These are phyloP conservation scores for Scytalidium lignicola DNA, from an alignment of 2,329 filamentous ascomycete genomes.

Conservation along the genomic window DNA sequence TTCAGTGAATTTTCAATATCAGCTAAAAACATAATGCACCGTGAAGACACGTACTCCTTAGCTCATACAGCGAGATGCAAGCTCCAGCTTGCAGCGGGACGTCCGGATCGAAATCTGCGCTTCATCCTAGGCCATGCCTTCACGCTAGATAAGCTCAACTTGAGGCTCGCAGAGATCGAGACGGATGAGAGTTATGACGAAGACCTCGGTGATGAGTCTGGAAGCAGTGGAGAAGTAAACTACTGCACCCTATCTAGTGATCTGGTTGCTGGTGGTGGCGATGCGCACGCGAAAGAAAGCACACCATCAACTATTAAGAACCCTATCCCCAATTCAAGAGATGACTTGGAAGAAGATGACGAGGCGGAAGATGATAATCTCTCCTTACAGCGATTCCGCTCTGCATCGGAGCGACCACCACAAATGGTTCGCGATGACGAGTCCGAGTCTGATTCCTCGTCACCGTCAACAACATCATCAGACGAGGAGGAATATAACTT, in stretches of 20 bases:
- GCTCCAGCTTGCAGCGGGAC: conserved; percentile 15
- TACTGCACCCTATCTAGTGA: conserved; percentile 3
- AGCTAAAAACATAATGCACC: neutral
- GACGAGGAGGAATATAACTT: conserved; percentile 7
- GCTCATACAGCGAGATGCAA: conserved; percentile 9
- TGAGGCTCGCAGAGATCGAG: conserved; percentile 18
- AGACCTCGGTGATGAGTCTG: neutral
- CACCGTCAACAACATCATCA: neutral
- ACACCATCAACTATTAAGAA: neutral
- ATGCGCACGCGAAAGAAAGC: neutral
- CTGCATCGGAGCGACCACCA: conserved; percentile 12
- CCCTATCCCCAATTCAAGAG: neutral
- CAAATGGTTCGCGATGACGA: conserved; percentile 13
- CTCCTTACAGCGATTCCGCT: conserved; percentile 12
- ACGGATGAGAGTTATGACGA: conserved; percentile 4
- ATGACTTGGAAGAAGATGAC: conserved; percentile 10
- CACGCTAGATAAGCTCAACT: conserved; percentile 16
- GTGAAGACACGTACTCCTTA: neutral
- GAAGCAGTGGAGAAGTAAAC: neutral
- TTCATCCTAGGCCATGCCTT: conserved; percentile 21
- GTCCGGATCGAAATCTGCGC: conserved; percentile 15
- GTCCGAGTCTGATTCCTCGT: neutral
- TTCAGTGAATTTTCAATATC: too few species aligned
- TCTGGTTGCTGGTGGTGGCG: conserved; percentile 7
- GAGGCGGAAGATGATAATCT: conserved; percentile 12